Evolutionary conservation across 176 grass and related monocot species (phyloP), one percentile per base, ranked within the genome.

Genomic region (Triticum monococcum): DNA sequence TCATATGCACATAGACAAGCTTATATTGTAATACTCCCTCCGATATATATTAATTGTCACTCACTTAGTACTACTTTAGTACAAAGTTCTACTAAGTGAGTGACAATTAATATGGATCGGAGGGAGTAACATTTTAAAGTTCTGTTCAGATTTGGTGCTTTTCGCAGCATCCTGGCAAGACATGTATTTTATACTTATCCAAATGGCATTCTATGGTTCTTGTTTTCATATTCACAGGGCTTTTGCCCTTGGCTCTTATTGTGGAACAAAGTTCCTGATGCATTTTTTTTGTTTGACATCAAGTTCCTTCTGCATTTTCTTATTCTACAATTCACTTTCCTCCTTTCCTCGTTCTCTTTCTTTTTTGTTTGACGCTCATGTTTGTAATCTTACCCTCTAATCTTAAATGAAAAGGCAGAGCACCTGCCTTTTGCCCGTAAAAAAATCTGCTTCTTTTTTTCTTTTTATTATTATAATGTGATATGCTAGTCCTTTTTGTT

Each of bases 101-200:
- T 9, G 40, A 11, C 40, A 43, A 43, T 43, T 45, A 45, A 12
- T 45, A 12, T 12, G 11, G 11, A 45, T 45, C 41, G 41, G 41
- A 45, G 41, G 41, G 41, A 45, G 41, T 45, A 46, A 7, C 0
- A 36, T 71, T 70, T 62, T 4, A 16, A 79, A 35, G 35, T 83
- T 71, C 65, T 89, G 8, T 76, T 75, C 12, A 66, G n/a, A 64
- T 83, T 35, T 78, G 36, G 20, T 41, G 48, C 33, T 80, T 59
- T 28, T 71, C 56, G 50, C 13, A 13, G 33, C 56, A 23, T 50
- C n/a, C 5, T 38, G 11, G 54, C 56, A 78, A 84, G 43, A 43
- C 9, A 43, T 41, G 31, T 56, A 38, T 46, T 18, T 57, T 68
- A 68, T 62, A 23, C 22, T 82, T 61, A 11, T 72, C 17, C 61